Evolutionary conservation across 768 basidiomycete genomes (phyloP), one percentile per base, ranked within the genome.

Genomic region (Naganishia onofrii): DNA sequence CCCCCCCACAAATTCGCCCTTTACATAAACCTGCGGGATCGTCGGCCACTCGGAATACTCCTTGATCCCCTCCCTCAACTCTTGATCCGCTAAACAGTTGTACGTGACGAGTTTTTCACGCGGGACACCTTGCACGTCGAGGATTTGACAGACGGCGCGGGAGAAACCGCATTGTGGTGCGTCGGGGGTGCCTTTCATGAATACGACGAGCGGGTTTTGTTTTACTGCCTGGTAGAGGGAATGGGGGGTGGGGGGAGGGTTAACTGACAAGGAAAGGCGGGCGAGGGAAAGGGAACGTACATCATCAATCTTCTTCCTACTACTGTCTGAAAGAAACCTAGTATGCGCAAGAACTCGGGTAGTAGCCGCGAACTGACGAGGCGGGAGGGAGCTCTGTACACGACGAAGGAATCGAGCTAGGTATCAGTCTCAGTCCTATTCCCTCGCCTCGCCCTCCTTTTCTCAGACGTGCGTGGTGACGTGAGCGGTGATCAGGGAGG

Each of bases 41-140:
- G 95, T 99, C 17, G 95, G 95, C 95, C 95, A 99, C 73, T 96
- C 91, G 28, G 94, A 94, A 80, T 92, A 98, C 80, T 97, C 93
- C 82, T 99, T 98, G 79, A 98, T 95, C 3, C 88, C 87, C 74
- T 77, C 87, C 72, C 95, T 84, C 55, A 99, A 83, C 80, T 97
- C 91, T 29, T 83, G 78, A 79, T 98, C 95, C 75, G 86, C 89
- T 67, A 99, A 83, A 29, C 95, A 92, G 79, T 99, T 90, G 80
- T 89, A 98, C 5, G 93, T 89, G 84, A 89, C 86, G 77, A 97
- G 80, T 82, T 93, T 93, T 78, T 90, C 88, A 0, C 82, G 71
- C 0, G 89, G 86, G 0, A 97, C 92, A 29, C 88, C 88, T 52
- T 94, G 89, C 6, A 84, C 81, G 64, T 92, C 91, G 63, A 99